phyloP scores from a whole-genome alignment of 306 rosid genomes.

The Malus fusca region DNA sequence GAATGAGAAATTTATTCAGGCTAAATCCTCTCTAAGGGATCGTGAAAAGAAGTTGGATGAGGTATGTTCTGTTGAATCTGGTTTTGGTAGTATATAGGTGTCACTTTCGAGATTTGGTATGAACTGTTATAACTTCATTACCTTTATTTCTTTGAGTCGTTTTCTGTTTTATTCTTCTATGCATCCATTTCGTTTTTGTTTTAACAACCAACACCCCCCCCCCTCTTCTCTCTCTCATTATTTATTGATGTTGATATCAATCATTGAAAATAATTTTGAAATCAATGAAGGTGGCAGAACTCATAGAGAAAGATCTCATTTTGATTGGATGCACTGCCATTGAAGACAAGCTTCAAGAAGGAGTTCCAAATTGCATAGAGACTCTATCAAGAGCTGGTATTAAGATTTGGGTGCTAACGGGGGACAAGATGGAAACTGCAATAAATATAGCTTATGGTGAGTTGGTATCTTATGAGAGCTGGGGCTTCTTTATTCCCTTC shows the following conservation, averaged over 20 bases:
- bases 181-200: background rate
- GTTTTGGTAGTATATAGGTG: background rate
- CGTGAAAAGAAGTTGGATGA: constrained; percentile 97
- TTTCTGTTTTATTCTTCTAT: background rate
- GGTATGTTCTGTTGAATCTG: constrained; percentile 39
- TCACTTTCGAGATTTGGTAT: background rate
- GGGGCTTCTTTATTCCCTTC: constrained; percentile 1
- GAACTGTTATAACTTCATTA: background rate
- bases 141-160: background rate
- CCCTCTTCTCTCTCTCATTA: background rate
- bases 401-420: constrained; percentile 94
- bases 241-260: background rate
- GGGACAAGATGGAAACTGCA: constrained; percentile 99
- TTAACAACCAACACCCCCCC: background rate
- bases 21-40: constrained; percentile 81
- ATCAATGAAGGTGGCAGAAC: constrained; percentile 82
- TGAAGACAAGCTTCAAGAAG: constrained; percentile 99
- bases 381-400: constrained; percentile 94
- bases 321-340: constrained; percentile 96
- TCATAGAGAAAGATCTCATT: constrained; percentile 74
- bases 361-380: constrained; percentile 90
- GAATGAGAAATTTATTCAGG: constrained; percentile 91
- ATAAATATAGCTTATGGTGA: constrained; percentile 94
- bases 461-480: constrained; percentile 22
- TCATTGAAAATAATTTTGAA: background rate